These are phyloP conservation scores for Calocera viscosa DNA, from an alignment of 768 basidiomycete species.

Conservation along the genomic window DNA sequence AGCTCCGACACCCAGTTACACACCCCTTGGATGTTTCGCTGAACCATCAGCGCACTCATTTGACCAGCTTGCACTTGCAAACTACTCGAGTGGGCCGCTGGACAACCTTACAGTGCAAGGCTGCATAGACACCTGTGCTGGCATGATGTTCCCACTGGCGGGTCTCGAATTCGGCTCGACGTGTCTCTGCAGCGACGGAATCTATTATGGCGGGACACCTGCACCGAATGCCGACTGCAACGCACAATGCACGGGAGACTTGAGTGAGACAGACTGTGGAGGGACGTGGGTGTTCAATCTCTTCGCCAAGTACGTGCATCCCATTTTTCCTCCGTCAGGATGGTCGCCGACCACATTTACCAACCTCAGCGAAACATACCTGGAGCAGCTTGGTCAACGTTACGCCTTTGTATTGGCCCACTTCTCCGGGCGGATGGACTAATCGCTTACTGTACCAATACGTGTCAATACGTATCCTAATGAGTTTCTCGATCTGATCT, in stretches of 20 bases:
- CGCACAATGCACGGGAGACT: background rate
- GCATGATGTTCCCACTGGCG: background rate
- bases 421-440: too few species aligned
- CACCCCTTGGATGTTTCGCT: background rate
- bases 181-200: background rate
- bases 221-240: background rate
- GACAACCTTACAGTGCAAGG: background rate
- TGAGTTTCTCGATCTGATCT: too few species aligned
- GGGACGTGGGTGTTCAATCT: background rate
- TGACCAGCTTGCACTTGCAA: background rate
- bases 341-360: background rate
- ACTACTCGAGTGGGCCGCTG: background rate
- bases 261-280: background rate
- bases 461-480: too few species aligned
- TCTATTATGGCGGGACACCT: background rate
- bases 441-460: too few species aligned
- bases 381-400: background rate
- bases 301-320: background rate
- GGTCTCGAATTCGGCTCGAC: background rate
- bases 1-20: background rate
- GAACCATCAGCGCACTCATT: background rate
- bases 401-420: background rate
- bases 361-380: background rate
- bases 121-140: background rate
- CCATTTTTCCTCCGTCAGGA: background rate